Evolutionary conservation across 106 monocot genomes (phyloP).

Genomic region (Dendrobium chrysotoxum): DNA sequence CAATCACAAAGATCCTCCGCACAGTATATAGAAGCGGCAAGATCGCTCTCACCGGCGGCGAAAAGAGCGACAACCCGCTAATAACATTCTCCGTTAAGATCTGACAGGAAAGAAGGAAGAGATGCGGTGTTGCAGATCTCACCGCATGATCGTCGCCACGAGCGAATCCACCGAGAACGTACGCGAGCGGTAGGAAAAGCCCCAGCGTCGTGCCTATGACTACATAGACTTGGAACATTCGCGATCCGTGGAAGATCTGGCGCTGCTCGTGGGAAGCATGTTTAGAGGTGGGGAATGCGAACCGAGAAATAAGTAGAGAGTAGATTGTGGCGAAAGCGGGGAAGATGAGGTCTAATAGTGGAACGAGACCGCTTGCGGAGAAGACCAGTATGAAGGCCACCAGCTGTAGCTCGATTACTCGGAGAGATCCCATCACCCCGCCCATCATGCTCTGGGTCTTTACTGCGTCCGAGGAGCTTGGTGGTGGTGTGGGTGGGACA

Average conservation of each 20-base stretch:
- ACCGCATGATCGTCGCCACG: conserved; percentile 79
- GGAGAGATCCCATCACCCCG: conserved; percentile 75
- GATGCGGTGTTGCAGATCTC: conserved; percentile 74
- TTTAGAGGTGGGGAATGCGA: conserved; percentile 43
- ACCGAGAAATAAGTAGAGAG: conserved; percentile 47
- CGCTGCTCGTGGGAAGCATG: not conserved
- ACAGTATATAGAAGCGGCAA: conserved; percentile 83
- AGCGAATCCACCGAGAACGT: conserved; percentile 94
- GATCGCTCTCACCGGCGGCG: conserved; percentile 78
- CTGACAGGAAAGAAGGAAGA: conserved; percentile 81
- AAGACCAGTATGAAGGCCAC: conserved; percentile 98
- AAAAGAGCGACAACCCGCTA: conserved; percentile 54
- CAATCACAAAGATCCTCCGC: conserved; percentile 60
- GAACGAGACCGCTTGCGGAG: conserved; percentile 93
- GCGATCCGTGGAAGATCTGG: conserved; percentile 33
- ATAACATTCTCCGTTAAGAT: conserved; percentile 86
- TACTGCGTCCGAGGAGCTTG: conserved; percentile 14
- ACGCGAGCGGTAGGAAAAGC: conserved; percentile 82
- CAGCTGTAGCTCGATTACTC: conserved; percentile 92
- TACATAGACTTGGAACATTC: conserved; percentile 53
- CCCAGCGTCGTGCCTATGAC: conserved; percentile 73
- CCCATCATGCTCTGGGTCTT: conserved; percentile 15
- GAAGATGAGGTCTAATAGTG: conserved; percentile 75
- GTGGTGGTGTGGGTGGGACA: conserved; percentile 6
- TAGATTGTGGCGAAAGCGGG: conserved; percentile 56